These are phyloP conservation scores for Penicillium psychrosexuale DNA, from an alignment of 2,329 filamentous ascomycete genomes.

Conservation along the genomic window DNA sequence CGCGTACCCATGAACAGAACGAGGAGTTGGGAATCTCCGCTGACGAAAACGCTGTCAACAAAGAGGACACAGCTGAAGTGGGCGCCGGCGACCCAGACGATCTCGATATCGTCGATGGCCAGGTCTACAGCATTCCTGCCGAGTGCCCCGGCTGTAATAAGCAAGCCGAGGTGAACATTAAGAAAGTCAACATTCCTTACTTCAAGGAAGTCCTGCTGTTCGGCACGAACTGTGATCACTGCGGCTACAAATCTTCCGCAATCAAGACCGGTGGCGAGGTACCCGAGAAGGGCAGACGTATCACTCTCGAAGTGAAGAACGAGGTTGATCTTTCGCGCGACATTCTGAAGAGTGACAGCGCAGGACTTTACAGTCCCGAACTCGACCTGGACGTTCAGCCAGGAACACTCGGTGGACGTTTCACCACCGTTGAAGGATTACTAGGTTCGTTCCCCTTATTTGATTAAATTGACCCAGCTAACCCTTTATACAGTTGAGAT, in stretches of 20 bases:
- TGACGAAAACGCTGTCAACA: conserved; percentile 36
- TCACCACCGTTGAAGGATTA: conserved; percentile 87
- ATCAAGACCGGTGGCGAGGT: conserved; percentile 96
- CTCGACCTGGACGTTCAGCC: conserved; percentile 64
- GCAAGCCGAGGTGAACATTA: conserved; percentile 64
- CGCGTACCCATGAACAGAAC: conserved; percentile 81
- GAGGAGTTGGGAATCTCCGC: conserved; percentile 71
- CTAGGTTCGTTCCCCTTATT: background rate
- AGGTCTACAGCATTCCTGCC: conserved; percentile 89
- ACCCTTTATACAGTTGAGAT: conserved; percentile 74
- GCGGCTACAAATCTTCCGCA: conserved; percentile 92
- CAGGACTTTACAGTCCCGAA: conserved; percentile 80
- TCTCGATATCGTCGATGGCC: conserved; percentile 84
- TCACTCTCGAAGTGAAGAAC: conserved; percentile 69
- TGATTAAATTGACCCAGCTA: background rate
- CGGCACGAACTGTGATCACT: conserved; percentile 87
- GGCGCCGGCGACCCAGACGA: conserved; percentile 56
- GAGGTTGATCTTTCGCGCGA: conserved; percentile 78
- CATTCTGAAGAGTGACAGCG: conserved; percentile 94
- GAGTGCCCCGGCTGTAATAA: conserved; percentile 88
- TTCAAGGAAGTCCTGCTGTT: conserved; percentile 98
- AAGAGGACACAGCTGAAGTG: conserved; percentile 24
- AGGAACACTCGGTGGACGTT: conserved; percentile 89
- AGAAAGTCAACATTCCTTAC: conserved; percentile 40
- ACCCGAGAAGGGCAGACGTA: conserved; percentile 78